These are phyloP conservation scores for Pythium apleroticum DNA, from an alignment of 352 stramenopile species.

Conservation along the genomic window DNA sequence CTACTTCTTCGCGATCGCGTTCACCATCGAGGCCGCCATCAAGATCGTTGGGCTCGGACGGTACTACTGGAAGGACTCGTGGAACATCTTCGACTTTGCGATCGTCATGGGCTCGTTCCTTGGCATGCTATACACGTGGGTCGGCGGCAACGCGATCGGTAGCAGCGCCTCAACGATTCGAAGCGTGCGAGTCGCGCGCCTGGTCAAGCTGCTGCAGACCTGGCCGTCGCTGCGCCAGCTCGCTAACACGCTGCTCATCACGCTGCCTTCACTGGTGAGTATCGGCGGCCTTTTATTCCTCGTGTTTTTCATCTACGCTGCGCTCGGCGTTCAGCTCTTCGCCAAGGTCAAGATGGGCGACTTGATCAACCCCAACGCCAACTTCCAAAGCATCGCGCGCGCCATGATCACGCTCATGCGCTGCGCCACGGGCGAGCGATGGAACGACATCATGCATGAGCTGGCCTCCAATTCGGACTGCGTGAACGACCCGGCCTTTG, in stretches of 20 bases:
- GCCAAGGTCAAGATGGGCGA: conserved; percentile 75
- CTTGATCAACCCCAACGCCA: conserved; percentile 67
- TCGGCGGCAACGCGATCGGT: conserved; percentile 26
- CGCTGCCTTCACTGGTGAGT: conserved; percentile 84
- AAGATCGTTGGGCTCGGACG: conserved; percentile 76
- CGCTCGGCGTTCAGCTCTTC: conserved; percentile 90
- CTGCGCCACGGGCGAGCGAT: conserved; percentile 91
- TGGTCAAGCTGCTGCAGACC: conserved; percentile 70
- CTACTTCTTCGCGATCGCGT: conserved; percentile 79
- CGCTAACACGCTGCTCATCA: conserved; percentile 88
- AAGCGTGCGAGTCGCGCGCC: conserved; percentile 75
- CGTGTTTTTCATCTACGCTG: conserved; percentile 92
- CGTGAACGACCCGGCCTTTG: conserved; percentile 42
- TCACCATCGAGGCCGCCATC: conserved; percentile 71
- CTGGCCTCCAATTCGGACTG: conserved; percentile 57
- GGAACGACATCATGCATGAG: conserved; percentile 92
- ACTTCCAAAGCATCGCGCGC: conserved; percentile 86
- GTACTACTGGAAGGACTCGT: conserved; percentile 77
- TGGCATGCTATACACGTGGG: conserved; percentile 48
- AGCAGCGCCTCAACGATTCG: conserved; percentile 67
- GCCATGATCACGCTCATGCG: conserved; percentile 75
- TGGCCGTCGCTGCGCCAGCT: conserved; percentile 78
- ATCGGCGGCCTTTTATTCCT: conserved; percentile 87
- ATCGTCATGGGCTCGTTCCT: conserved; percentile 49
- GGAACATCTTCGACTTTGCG: conserved; percentile 86